Base-by-base conservation (phyloP, 225 moss, liverwort and hornwort species). In the Lunularia cruciata region DNA sequence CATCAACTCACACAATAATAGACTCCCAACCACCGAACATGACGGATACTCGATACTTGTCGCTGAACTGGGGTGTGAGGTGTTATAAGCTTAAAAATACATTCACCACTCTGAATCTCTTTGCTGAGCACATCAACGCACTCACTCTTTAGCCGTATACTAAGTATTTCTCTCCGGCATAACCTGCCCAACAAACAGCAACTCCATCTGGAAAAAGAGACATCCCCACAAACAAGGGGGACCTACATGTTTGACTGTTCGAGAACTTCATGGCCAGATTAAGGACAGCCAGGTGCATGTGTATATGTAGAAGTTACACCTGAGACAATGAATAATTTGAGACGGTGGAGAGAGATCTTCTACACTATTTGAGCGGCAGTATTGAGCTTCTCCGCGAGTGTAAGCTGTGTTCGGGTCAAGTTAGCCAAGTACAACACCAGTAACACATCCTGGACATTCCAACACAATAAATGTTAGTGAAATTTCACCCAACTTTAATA, bases 281-380 rank as follows among this genome's bases (percentile, higher is more conserved):
- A 67, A 34, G 20, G 22, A 59, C 68, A 60, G 51, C 40, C 35
- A 68, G 65, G 36, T 58, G 36, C 46, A 66, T 15, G 14, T 66
- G 34, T 6, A n/a, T n/a, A 60, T 54, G 34, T 57, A 32, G 45
- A 13, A 57, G 53, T 52, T 35, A 20, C 26, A 37, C 38, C 40
- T 49, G 39, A 56, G 16, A 12, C 20, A 51, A 43, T 22, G 51
- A 30, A 67, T 33, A 20, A 35, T 42, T 52, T 68, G 31, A 32
- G 32, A 35, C 62, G 42, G 38, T 11, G 43, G 9, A 48, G 25
- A 19, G 31, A 46, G 60, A 19, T 67, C 34, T 39, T 58, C 73
- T 92, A 96, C 28, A 96, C 87, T 86, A 92, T 92, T 86, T 95
- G 96, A 57, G 96, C 96, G 53, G 96, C 92, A 26, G 96, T 96